Evolutionary conservation across 805 yeast genomes (phyloP), one percentile per base, ranked within the genome.

Genomic region (Schwanniomyces vanrijiae): DNA sequence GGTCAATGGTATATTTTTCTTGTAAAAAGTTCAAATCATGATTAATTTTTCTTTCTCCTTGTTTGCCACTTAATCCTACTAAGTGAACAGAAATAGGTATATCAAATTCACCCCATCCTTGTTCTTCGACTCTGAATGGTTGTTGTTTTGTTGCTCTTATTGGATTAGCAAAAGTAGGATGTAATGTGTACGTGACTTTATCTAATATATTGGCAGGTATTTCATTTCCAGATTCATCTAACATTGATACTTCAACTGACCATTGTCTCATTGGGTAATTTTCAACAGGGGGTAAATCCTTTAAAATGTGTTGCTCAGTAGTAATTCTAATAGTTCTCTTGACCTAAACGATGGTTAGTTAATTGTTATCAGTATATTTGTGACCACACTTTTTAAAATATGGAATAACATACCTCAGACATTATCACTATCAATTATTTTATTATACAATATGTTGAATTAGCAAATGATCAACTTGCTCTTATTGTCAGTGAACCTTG

Each of bases 21-120:
- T 85, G 81, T 52, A 80, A 69, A 67, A 92, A 94, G 67, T 90
- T 90, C 64, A 92, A 80, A 68, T 92, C 99, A 64, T 94, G 98
- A 58, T 80, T 82, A 47, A 94, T 67, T 62, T 88, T 88, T 51
- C 86, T 79, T 65, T 91, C 97, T 42, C 98, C 98, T 45, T 85
- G 87, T 61, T 86, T 88, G 50, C 95, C 98, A 19, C 65, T 60
- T 39, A 73, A 59, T 11, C 78, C 78, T 16, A 85, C 77, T 39
- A 88, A 71, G 51, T 86, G 86, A 37, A 91, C 73, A 28, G 87
- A 77, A 50, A 94, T 84, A 33, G 88, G 88, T 63, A 94, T 78
- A 61, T 91, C 97, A 60, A 92, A 92, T 55, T 92, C 98, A 65
- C 98, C 99, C 98, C 99, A 92, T 43, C 99, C 99, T 71, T 89